Evolutionary conservation across 2,329 filamentous ascomycete species (phyloP).

Genomic region (Furcasterigmium sp.): DNA sequence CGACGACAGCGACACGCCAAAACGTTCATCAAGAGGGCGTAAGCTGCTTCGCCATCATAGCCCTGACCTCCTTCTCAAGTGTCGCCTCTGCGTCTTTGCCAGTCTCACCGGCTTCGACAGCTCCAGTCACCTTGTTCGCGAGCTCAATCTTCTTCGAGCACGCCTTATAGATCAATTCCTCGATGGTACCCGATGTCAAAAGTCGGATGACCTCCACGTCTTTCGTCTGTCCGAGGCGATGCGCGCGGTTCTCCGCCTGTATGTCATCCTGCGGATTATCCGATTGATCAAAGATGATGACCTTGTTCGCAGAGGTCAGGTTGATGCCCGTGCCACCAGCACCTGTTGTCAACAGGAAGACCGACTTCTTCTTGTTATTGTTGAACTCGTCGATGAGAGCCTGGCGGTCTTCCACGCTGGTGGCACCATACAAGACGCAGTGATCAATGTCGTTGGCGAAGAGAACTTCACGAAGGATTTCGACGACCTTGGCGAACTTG

Average conservation of each 20-base stretch:
- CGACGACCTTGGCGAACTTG: conserved; percentile 86
- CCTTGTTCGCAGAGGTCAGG: conserved; percentile 90
- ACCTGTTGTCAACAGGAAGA: conserved; percentile 89
- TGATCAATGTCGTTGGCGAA: conserved; percentile 68
- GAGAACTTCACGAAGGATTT: conserved; percentile 82
- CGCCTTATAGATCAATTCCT: conserved; percentile 87
- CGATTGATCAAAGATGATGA: conserved; percentile 94
- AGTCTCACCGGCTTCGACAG: conserved; percentile 21
- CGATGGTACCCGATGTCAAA: conserved; percentile 76
- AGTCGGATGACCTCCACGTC: conserved; percentile 88
- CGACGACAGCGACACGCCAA: no score
- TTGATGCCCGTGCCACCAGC: conserved; percentile 98
- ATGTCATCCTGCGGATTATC: conserved; percentile 98
- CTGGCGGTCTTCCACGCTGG: conserved; percentile 77
- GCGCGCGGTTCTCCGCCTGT: conserved; percentile 96
- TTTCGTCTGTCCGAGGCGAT: conserved; percentile 85
- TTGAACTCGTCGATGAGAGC: conserved; percentile 85
- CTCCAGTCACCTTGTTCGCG: conserved; percentile 56
- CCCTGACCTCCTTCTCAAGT: conserved; percentile 37
- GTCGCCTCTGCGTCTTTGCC: conserved; percentile 24
- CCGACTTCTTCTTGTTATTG: conserved; percentile 67
- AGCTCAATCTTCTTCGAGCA: conserved; percentile 91
- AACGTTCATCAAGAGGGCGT: conserved; percentile 26
- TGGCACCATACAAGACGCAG: conserved; percentile 81
- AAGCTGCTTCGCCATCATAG: conserved; percentile 34